Percentiles rank a stretch among this genome's conserved stretches.
Evolutionary conservation across 2,329 filamentous ascomycete genomes (phyloP).

Genomic region (Dactylellina cionopaga): DNA sequence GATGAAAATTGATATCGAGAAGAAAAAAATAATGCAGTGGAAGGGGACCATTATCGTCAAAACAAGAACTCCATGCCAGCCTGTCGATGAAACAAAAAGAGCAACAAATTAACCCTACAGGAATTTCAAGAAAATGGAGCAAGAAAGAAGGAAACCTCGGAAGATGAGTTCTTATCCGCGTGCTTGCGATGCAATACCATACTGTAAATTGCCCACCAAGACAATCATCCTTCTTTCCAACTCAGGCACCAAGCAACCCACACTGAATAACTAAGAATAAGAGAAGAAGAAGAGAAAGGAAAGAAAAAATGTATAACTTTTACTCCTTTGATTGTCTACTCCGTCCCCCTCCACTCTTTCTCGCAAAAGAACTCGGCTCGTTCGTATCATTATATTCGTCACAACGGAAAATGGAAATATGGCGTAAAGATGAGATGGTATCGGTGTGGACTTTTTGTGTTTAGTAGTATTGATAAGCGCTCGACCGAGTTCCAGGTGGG

Average conservation of each 20-base stretch:
- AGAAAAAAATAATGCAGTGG: too few species aligned
- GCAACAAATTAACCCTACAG: constrained; percentile 42
- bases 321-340: constrained; percentile 37
- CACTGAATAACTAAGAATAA: not conserved
- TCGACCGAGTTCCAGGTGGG: constrained; percentile 47
- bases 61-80: constrained; percentile 49
- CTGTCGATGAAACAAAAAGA: constrained; percentile 18
- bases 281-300: not conserved
- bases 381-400: constrained; percentile 49
- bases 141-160: constrained; percentile 1
- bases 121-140: constrained; percentile 14
- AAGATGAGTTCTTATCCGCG: constrained; percentile 20
- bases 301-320: constrained; percentile 48
- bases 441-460: not conserved
- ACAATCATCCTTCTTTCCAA: not conserved
- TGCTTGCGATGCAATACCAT: constrained; percentile 1
- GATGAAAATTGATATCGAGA: too few species aligned
- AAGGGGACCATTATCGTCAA: too few species aligned
- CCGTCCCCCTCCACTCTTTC: constrained; percentile 11
- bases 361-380: constrained; percentile 18
- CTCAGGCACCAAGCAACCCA: constrained; percentile 2
- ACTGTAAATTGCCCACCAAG: not conserved
- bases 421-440: constrained; percentile 6
- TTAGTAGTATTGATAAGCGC: constrained; percentile 52
- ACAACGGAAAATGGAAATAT: constrained; percentile 17